Evolutionary conservation across 2,329 filamentous ascomycete species (phyloP).

Genomic region (Pseudogymnoascus sp.): DNA sequence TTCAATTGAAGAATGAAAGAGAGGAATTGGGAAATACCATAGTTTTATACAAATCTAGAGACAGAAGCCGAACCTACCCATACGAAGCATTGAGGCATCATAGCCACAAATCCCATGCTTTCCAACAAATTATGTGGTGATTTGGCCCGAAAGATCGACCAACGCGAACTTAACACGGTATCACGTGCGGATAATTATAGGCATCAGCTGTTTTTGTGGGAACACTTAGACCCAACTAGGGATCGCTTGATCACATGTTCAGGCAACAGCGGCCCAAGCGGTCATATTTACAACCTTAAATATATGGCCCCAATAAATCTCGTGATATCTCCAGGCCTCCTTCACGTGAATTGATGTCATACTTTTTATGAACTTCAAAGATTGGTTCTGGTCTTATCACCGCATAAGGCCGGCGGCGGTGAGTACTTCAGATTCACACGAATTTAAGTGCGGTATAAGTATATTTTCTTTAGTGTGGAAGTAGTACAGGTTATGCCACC

Average conservation of each 20-base stretch:
- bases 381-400: not conserved
- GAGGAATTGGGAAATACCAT: not conserved
- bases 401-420: not conserved
- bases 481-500: not conserved
- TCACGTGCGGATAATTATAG: not conserved
- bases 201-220: constrained; percentile 2
- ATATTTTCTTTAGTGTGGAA: not conserved
- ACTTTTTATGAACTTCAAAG: not conserved
- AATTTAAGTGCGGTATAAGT: not conserved
- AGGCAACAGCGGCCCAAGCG: not conserved
- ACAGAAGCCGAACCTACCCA: constrained; percentile 3
- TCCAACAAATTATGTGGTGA: not conserved
- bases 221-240: not conserved
- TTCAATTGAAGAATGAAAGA: not conserved
- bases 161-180: constrained; percentile 1
- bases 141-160: not conserved
- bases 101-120: not conserved
- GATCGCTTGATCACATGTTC: not conserved
- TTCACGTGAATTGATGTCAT: not conserved
- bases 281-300: not conserved
- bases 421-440: not conserved
- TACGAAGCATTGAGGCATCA: not conserved
- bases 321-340: constrained; percentile 28
- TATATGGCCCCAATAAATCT: constrained; percentile 24
- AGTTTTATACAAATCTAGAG: not conserved